Percentiles rank a stretch among this genome's conserved stretches.
phyloP scores from a whole-genome alignment of 2,329 filamentous ascomycete species.

The Alternaria gaisen region DNA sequence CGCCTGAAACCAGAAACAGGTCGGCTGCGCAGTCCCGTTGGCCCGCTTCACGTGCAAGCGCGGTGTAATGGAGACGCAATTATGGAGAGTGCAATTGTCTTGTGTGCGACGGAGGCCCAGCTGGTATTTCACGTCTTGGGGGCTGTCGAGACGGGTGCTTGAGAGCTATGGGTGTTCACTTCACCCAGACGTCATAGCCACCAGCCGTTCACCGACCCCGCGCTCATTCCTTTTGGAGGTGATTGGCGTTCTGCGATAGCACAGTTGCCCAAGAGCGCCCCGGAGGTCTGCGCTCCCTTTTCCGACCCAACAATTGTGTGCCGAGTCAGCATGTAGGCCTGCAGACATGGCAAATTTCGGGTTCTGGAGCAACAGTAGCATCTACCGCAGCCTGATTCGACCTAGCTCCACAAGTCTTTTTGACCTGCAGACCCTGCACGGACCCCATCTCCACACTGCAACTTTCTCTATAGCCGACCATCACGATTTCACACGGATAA shows the following conservation, averaged over 20 bases:
- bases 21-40: conserved; percentile 42
- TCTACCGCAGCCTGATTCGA: conserved; percentile 9
- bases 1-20: conserved; percentile 30
- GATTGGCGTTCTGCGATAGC: conserved; percentile 10
- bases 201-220: conserved; percentile 13
- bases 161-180: conserved; percentile 6
- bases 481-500: conserved; percentile 31
- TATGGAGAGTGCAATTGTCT: conserved; percentile 2
- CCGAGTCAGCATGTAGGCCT: conserved; percentile 29
- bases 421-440: conserved; percentile 39
- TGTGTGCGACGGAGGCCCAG: conserved; percentile 5
- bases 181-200: conserved; percentile 18
- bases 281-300: conserved; percentile 7
- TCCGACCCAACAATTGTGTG: conserved; percentile 21
- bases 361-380: conserved; percentile 8
- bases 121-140: not conserved
- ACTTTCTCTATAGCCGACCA: conserved; percentile 36
- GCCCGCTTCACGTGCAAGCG: conserved; percentile 43
- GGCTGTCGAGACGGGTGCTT: not conserved
- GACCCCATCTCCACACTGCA: conserved; percentile 28
- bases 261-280: not conserved
- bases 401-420: conserved; percentile 30
- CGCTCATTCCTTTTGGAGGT: conserved; percentile 11
- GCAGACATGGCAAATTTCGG: conserved; percentile 30
- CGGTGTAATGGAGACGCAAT: conserved; percentile 25